Evolutionary conservation across 2,329 filamentous ascomycete genomes (phyloP).

Genomic region (Pseudopithomyces chartarum): DNA sequence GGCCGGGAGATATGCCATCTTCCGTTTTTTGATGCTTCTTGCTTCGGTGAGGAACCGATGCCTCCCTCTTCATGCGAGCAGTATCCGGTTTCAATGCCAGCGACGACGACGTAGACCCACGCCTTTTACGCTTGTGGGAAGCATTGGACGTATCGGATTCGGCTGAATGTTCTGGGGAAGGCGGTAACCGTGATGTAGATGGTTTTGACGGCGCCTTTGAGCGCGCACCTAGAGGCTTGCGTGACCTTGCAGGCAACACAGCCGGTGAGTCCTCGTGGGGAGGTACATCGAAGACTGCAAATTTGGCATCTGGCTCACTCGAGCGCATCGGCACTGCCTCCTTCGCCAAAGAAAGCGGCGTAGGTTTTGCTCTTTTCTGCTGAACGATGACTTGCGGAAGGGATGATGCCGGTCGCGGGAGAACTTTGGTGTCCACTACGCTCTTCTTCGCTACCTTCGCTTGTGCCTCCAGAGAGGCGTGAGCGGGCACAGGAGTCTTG

Average conservation of each 20-base stretch:
- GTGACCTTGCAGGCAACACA: slow-evolving; percentile 21
- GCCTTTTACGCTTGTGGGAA: slow-evolving; percentile 39
- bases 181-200: not conserved
- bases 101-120: slow-evolving; percentile 23
- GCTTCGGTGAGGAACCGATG: slow-evolving; percentile 20
- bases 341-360: not conserved
- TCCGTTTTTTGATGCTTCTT: slow-evolving; percentile 36
- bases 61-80: slow-evolving; percentile 10
- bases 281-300: slow-evolving; percentile 33
- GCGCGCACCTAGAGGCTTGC: slow-evolving; percentile 14
- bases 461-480: not conserved
- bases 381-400: not conserved
- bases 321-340: slow-evolving; percentile 11
- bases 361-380: slow-evolving; percentile 11
- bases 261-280: slow-evolving; percentile 29
- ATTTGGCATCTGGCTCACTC: slow-evolving; percentile 7
- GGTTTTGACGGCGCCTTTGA: slow-evolving; percentile 10
- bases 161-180: slow-evolving; percentile 12
- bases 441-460: slow-evolving; percentile 5
- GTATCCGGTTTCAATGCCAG: slow-evolving; percentile 12
- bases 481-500: not conserved
- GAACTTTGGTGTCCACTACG: slow-evolving; percentile 16
- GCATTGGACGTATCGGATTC: slow-evolving; percentile 37
- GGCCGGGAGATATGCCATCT: slow-evolving; percentile 21
- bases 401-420: slow-evolving; percentile 22